A percentile compares a stretch with the other conserved stretches of the same genome.
These are phyloP conservation scores for Nicotiana obtusifolia DNA, from an alignment of 257 asterid species.

Conservation along the genomic window DNA sequence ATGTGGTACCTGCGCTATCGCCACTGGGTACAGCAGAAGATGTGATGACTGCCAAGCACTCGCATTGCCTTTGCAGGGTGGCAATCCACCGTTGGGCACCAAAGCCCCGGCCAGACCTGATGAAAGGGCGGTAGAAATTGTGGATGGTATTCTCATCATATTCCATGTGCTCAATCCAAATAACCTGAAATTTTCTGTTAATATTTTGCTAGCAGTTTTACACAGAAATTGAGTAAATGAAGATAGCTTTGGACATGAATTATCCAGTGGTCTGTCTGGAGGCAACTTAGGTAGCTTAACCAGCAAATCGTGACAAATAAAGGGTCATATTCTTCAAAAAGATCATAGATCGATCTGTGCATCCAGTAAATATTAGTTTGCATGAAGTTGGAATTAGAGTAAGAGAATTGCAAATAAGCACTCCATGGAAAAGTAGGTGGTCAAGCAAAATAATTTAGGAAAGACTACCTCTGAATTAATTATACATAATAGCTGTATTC, in stretches of 20 bases:
- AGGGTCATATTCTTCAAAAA: neutral
- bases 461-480: neutral
- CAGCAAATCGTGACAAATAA: neutral
- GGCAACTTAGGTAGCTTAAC: neutral
- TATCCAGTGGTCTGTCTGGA: neutral
- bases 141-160: conserved; percentile 57
- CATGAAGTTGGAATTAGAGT: neutral
- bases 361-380: neutral
- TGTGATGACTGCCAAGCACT: conserved; percentile 39
- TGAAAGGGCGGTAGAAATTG: conserved; percentile 48
- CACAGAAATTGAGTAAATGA: neutral
- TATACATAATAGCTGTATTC: conserved; percentile 15
- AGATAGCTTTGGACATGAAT: neutral
- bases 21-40: conserved; percentile 38
- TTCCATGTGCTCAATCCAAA: conserved; percentile 80
- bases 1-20: conserved; percentile 46
- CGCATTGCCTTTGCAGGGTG: conserved; percentile 59
- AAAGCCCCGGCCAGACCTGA: conserved; percentile 64
- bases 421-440: neutral
- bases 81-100: conserved; percentile 86
- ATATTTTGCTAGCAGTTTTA: neutral
- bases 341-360: neutral
- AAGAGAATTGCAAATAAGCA: neutral
- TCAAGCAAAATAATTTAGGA: neutral
- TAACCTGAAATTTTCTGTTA: conserved; percentile 42